phyloP scores from a whole-genome alignment of 176 grass and related monocot species.

The Triticum dicoccoides region DNA sequence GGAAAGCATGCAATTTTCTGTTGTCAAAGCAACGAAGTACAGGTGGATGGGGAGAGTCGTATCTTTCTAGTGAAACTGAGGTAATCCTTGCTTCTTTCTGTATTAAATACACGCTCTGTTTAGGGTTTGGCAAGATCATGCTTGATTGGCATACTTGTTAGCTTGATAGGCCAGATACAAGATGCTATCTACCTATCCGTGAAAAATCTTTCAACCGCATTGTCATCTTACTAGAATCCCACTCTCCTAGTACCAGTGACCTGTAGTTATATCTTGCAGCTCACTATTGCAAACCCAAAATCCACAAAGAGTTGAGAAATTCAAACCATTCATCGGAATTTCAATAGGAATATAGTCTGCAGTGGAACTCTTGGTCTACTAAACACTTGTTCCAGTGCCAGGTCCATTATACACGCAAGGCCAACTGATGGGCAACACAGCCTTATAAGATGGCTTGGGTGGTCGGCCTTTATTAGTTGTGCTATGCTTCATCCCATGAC shows the following conservation, averaged over 20 bases:
- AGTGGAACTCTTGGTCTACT: not conserved
- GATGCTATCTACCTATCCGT: not conserved
- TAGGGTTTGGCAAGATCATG: not conserved
- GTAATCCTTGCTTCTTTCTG: not conserved
- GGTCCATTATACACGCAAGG: not conserved
- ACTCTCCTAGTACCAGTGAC: not conserved
- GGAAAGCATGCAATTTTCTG: constrained; percentile 31
- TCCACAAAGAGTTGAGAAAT: not conserved
- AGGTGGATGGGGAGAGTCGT: constrained; percentile 57
- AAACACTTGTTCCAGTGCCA: not conserved
- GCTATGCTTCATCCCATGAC: too few relatives aligned
- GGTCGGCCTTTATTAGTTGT: too few relatives aligned
- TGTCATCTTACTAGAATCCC: not conserved
- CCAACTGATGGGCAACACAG: too few relatives aligned
- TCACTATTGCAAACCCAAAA: not conserved
- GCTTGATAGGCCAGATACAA: not conserved
- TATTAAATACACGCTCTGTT: not conserved
- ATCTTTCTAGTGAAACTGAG: constrained; percentile 32
- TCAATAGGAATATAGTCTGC: not conserved
- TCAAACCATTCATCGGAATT: not conserved
- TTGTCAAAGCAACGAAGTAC: constrained; percentile 18
- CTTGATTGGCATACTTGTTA: not conserved
- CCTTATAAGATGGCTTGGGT: too few relatives aligned
- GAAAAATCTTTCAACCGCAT: not conserved
- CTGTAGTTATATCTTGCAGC: not conserved